Evolutionary conservation across 2,329 filamentous ascomycete genomes (phyloP).

Genomic region (Acephala macrosclerotiorum): DNA sequence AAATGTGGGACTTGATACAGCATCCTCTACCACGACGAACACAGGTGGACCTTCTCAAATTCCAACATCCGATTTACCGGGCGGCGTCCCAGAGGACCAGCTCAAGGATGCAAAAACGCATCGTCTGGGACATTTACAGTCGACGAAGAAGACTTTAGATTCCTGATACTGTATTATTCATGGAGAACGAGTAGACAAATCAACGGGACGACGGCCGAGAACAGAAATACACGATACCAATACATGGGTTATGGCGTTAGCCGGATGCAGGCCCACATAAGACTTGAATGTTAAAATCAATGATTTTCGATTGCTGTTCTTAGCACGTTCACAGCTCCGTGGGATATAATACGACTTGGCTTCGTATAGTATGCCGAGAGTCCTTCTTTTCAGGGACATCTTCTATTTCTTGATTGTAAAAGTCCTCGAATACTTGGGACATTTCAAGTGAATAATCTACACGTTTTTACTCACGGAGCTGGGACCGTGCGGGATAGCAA

Average conservation of each 20-base stretch:
- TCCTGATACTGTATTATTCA: conserved; percentile 26
- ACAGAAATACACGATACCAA: conserved; percentile 26
- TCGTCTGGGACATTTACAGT: conserved; percentile 36
- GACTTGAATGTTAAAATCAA: too few species aligned
- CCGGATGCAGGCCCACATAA: too few species aligned
- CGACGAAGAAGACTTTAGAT: conserved; percentile 31
- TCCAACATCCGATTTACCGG: conserved; percentile 47
- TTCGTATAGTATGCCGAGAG: too few species aligned
- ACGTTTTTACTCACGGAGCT: too few species aligned
- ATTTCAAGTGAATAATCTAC: too few species aligned
- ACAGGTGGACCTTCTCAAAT: conserved; percentile 17
- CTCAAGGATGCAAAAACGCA: conserved; percentile 35
- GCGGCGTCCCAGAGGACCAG: conserved; percentile 49
- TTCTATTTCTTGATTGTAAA: too few species aligned
- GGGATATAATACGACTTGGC: too few species aligned
- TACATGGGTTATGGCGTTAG: conserved; percentile 4
- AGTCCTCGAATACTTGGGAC: too few species aligned
- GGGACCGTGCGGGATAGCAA: too few species aligned
- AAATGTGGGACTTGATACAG: conserved; percentile 39
- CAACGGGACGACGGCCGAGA: background rate
- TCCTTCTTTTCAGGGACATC: too few species aligned
- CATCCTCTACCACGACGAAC: conserved; percentile 37
- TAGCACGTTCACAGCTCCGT: too few species aligned
- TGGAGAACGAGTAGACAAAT: background rate
- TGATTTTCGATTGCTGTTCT: too few species aligned